Evolutionary conservation across 139 green algal species (phyloP), one percentile per base, ranked within the genome.

Genomic region (Chlorella sp.): DNA sequence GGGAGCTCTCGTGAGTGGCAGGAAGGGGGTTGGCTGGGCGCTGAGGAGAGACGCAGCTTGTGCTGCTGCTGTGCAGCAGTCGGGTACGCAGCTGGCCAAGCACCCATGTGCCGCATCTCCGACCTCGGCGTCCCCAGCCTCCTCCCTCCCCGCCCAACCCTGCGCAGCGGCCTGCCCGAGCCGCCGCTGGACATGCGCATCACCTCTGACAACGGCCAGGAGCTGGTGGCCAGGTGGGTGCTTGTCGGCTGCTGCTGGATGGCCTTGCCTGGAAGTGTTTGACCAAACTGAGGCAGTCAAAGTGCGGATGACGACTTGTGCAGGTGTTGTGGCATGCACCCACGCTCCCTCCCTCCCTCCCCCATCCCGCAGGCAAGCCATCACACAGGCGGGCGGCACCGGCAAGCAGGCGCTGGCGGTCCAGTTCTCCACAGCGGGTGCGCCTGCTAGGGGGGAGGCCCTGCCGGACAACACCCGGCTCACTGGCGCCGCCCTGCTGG

Each of bases 181-280:
- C 34, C 69, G 3, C 89, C 89, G 6, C 72, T 92, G 32, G 86
- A 89, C 81, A 62, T 90, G 43, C 79, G 89, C 9, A 54, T 90
- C 43, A 87, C 76, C 5, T 56, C 36, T 30, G 79, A 84, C n/a
- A 76, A 24, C 56, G 43, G 74, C 2, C 48, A 80, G 74, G 32
- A 13, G 20, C 74, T 80, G 74, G 74, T 80, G n/a, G 74, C 74
- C n/a, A 67, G 74, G 74, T 80, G 74, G n/a, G 44, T 79, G 73
- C 44, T 64, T 28, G 40, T 78, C 28, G 9, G 13, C 11, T 3
- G 40, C 69, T 51, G 69, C 69, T 75, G n/a, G n/a, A n/a, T n/a
- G n/a, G n/a, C n/a, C n/a, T n/a, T n/a, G n/a, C n/a, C n/a, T n/a
- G n/a, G n/a, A n/a, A n/a, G n/a, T n/a, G n/a, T n/a, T n/a, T n/a